Conservation (phyloP, 164 flowering plant species). For the Nelumbo lutea region DNA sequence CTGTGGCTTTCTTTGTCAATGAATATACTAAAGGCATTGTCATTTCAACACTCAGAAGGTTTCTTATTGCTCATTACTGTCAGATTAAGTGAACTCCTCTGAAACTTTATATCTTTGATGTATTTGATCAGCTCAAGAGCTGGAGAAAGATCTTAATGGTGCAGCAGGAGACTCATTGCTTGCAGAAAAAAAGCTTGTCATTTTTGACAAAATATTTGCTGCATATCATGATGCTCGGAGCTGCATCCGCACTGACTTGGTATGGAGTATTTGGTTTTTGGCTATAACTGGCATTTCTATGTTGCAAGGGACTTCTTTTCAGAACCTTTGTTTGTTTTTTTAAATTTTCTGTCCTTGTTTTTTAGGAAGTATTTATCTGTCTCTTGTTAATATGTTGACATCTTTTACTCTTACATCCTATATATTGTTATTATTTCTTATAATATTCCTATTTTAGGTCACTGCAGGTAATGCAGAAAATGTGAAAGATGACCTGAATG, state of each 20-base stretch:
- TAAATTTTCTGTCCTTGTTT: background rate
- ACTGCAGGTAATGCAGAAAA: conserved; percentile 85
- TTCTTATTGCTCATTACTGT: background rate
- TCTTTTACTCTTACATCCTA: background rate
- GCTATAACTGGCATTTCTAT: conserved; percentile 1
- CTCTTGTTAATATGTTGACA: background rate
- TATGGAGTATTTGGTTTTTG: conserved; percentile 21
- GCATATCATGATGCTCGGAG: conserved; percentile 95
- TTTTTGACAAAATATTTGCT: conserved; percentile 82
- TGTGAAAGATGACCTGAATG: conserved; percentile 85
- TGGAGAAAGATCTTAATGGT: conserved; percentile 79
- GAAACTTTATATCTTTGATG: conserved; percentile 8
- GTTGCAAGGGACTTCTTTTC: background rate
- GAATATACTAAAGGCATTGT: too few species aligned
- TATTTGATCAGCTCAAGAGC: conserved; percentile 77
- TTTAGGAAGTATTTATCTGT: background rate
- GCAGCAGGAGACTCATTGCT: conserved; percentile 61
- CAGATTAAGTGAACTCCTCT: background rate
- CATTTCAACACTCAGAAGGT: too few species aligned
- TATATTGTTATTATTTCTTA: conserved; percentile 9
- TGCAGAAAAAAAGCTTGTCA: conserved; percentile 71
- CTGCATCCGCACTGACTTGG: conserved; percentile 88
- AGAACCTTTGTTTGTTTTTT: background rate
- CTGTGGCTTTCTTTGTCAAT: too few species aligned
- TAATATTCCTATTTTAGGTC: conserved; percentile 37